Evolutionary conservation across 108 stramenopile species (phyloP).

Genomic region (Parmales sp.): DNA sequence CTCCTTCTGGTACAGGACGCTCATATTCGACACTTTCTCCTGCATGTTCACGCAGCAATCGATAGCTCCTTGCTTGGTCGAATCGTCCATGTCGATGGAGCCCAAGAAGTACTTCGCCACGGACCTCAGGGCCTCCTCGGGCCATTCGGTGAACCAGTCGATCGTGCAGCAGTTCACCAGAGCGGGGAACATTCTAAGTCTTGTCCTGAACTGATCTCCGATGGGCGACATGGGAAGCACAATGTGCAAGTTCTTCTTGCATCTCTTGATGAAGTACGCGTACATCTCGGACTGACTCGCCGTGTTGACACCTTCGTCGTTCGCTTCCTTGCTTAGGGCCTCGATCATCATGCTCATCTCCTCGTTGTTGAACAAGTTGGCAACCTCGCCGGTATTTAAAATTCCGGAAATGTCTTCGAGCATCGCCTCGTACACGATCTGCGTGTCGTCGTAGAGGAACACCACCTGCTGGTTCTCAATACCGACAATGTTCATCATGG

Average conservation of each 20-base stretch:
- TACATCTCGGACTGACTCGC: constrained; percentile 47
- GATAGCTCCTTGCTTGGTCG: constrained; percentile 39
- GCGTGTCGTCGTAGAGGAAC: constrained; percentile 77
- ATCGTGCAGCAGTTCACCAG: constrained; percentile 74
- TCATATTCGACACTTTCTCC: constrained; percentile 55
- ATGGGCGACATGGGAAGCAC: constrained; percentile 80
- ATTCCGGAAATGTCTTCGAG: constrained; percentile 83
- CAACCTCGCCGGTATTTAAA: constrained; percentile 73
- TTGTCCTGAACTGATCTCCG: constrained; percentile 70
- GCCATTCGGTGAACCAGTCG: constrained; percentile 84
- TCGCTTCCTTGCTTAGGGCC: constrained; percentile 36
- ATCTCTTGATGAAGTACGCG: constrained; percentile 60
- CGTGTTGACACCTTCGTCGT: constrained; percentile 45
- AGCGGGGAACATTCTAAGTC: constrained; percentile 76
- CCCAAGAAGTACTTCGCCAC: constrained; percentile 67
- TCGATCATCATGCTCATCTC: constrained; percentile 58
- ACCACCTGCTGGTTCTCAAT: constrained; percentile 59
- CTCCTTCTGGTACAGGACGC: constrained; percentile 45
- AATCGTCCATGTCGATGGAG: constrained; percentile 53
- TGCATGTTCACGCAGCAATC: constrained; percentile 72
- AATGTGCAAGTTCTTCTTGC: constrained; percentile 64
- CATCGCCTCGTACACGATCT: constrained; percentile 77
- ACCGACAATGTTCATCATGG: constrained; percentile 56
- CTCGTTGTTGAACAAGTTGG: constrained; percentile 75
- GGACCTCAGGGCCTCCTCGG: constrained; percentile 67